These are phyloP conservation scores for Suillus brevipes DNA, from an alignment of 768 basidiomycete genomes.

Conservation along the genomic window DNA sequence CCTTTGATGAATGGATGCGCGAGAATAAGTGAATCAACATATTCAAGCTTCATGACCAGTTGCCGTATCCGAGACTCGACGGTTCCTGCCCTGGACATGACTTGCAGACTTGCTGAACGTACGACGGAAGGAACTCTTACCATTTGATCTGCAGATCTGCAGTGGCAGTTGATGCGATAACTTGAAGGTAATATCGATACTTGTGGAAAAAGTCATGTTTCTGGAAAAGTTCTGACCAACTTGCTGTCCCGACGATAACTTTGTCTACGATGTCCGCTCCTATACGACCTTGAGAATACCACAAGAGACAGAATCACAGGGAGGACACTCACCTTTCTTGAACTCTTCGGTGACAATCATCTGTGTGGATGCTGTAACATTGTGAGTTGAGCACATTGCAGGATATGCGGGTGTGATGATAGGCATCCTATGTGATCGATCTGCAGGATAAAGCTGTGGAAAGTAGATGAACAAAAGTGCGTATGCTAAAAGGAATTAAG, in stretches of 20 bases:
- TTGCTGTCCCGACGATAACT: conserved; percentile 78
- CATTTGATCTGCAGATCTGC: conserved; percentile 91
- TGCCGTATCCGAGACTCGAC: conserved; percentile 96
- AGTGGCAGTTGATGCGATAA: conserved; percentile 86
- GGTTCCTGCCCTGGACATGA: conserved; percentile 74
- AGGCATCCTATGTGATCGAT: conserved; percentile 96
- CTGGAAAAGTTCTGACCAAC: conserved; percentile 92
- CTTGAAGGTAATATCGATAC: conserved; percentile 95
- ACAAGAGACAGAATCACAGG: background rate
- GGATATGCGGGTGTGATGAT: conserved; percentile 99
- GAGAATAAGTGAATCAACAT: conserved; percentile 85
- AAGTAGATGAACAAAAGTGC: conserved; percentile 7
- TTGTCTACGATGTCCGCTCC: conserved; percentile 93
- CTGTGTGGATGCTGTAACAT: conserved; percentile 93
- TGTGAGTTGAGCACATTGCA: conserved; percentile 98
- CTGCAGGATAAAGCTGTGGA: conserved; percentile 82
- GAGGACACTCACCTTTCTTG: conserved; percentile 64
- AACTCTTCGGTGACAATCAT: conserved; percentile 96
- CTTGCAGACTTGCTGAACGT: conserved; percentile 15
- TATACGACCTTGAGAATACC: conserved; percentile 33
- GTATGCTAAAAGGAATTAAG: background rate
- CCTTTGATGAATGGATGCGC: conserved; percentile 97
- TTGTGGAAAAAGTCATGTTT: conserved; percentile 98
- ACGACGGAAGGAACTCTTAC: conserved; percentile 44
- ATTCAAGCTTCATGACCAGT: conserved; percentile 97